phyloP scores from a whole-genome alignment of 306 rosid genomes.

The Vachellia pachyceras region DNA sequence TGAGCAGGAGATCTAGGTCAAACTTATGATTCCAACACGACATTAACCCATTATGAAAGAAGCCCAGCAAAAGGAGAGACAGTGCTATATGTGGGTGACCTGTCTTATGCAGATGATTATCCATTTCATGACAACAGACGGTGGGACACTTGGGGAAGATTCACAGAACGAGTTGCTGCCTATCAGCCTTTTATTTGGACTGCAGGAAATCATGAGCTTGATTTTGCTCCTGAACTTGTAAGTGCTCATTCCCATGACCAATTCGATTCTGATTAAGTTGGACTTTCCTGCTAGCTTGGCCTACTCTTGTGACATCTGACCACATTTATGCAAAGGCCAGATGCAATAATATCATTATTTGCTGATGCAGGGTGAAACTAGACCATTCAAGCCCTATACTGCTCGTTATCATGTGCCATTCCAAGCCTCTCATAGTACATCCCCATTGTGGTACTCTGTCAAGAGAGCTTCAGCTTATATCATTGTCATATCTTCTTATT shows the following conservation, averaged over 20 bases:
- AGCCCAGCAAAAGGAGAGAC: conserved; percentile 60
- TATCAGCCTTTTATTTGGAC: conserved; percentile 86
- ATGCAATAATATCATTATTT: not conserved
- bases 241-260: not conserved
- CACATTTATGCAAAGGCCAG: not conserved
- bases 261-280: conserved; percentile 1
- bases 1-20: conserved; percentile 85
- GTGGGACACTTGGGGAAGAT: conserved; percentile 91
- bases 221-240: conserved; percentile 59
- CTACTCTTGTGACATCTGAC: not conserved
- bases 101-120: conserved; percentile 74
- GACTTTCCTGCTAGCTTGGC: not conserved
- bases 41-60: conserved; percentile 65
- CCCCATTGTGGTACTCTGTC: conserved; percentile 76
- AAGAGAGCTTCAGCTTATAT: conserved; percentile 82
- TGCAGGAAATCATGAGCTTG: conserved; percentile 61
- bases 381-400: conserved; percentile 69
- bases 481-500: conserved; percentile 76
- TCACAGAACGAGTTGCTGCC: conserved; percentile 67
- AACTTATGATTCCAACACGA: conserved; percentile 61
- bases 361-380: conserved; percentile 52
- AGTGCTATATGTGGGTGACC: conserved; percentile 60
- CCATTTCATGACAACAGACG: conserved; percentile 69
- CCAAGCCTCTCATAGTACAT: conserved; percentile 55
- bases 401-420: conserved; percentile 59